Conservation (phyloP, 169 alveolate genomes). For the Plasmodium cynomolgi region DNA sequence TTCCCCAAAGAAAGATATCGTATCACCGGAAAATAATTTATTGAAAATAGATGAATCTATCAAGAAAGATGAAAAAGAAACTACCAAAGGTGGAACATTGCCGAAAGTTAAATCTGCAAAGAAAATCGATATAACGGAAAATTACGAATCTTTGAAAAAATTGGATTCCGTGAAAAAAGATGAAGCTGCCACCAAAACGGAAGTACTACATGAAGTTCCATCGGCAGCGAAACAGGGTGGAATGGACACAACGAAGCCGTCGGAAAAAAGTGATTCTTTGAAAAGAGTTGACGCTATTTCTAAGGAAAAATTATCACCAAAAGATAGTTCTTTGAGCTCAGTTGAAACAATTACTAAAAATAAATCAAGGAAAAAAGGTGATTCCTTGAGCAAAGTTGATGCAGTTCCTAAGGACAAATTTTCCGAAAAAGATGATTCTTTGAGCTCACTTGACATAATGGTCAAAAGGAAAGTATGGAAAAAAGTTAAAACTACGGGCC, state of each 20-base stretch:
- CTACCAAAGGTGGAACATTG: no score
- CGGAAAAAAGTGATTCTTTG: not conserved
- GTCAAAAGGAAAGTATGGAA: not conserved
- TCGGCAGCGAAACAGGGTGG: no score
- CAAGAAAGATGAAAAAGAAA: not conserved
- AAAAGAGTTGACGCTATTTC: not conserved
- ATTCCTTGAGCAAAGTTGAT: not conserved
- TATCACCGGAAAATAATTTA: not conserved
- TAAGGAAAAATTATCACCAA: not conserved
- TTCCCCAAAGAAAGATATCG: not conserved
- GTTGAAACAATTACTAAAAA: not conserved
- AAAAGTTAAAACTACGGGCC: not conserved
- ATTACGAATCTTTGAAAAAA: not conserved
- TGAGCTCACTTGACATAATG: not conserved
- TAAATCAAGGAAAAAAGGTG: not conserved
- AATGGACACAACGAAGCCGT: no score
- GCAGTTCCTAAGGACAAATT: not conserved
- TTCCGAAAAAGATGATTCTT: not conserved
- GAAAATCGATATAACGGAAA: not conserved
- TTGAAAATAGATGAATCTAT: not conserved
- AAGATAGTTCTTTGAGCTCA: not conserved
- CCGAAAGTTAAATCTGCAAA: no score
- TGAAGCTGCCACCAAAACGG: not conserved
- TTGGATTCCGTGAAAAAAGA: not conserved
- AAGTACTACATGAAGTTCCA: not conserved